Evolutionary conservation across 2,329 filamentous ascomycete species (phyloP).

Genomic region (Harringtonia lauricola): DNA sequence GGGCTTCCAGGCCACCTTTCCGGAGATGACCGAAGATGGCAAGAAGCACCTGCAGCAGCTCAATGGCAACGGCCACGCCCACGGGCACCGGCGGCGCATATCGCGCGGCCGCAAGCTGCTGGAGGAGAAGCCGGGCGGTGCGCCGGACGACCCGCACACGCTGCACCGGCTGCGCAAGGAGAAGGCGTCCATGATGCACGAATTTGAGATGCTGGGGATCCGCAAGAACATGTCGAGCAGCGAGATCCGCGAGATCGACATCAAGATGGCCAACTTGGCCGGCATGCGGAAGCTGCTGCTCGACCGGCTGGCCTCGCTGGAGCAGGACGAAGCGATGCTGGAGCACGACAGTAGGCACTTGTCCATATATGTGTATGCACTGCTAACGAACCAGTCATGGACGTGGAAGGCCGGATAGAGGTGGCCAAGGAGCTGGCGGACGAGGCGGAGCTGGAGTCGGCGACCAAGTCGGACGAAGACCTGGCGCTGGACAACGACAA

Average conservation of each 20-base stretch:
- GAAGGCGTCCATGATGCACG: slow-evolving; percentile 67
- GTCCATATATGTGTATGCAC: not conserved
- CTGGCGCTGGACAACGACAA: slow-evolving; percentile 38
- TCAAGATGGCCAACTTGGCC: slow-evolving; percentile 86
- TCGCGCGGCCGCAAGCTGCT: slow-evolving; percentile 70
- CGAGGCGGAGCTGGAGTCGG: slow-evolving; percentile 44
- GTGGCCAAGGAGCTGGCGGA: slow-evolving; percentile 48
- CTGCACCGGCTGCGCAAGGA: slow-evolving; percentile 70
- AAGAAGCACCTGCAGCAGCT: slow-evolving; percentile 41
- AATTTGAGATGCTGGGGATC: slow-evolving; percentile 81
- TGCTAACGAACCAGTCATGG: slow-evolving; percentile 40
- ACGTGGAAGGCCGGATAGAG: slow-evolving; percentile 50
- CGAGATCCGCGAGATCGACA: slow-evolving; percentile 93
- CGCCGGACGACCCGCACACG: slow-evolving; percentile 49
- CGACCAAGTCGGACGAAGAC: slow-evolving; percentile 42
- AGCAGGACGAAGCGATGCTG: slow-evolving; percentile 81
- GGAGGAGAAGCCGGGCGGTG: slow-evolving; percentile 40
- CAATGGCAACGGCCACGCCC: not conserved
- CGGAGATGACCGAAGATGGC: slow-evolving; percentile 56
- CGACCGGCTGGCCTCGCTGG: slow-evolving; percentile 72
- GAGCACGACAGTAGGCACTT: slow-evolving; percentile 64
- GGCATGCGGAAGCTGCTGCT: slow-evolving; percentile 89
- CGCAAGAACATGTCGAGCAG: slow-evolving; percentile 96
- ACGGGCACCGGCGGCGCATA: slow-evolving; percentile 45
- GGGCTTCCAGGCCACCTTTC: slow-evolving; percentile 85